Percentiles rank a stretch among this genome's conserved stretches.
These are phyloP conservation scores for Alternaria postmessia DNA, from an alignment of 2,329 filamentous ascomycete genomes.

Conservation along the genomic window DNA sequence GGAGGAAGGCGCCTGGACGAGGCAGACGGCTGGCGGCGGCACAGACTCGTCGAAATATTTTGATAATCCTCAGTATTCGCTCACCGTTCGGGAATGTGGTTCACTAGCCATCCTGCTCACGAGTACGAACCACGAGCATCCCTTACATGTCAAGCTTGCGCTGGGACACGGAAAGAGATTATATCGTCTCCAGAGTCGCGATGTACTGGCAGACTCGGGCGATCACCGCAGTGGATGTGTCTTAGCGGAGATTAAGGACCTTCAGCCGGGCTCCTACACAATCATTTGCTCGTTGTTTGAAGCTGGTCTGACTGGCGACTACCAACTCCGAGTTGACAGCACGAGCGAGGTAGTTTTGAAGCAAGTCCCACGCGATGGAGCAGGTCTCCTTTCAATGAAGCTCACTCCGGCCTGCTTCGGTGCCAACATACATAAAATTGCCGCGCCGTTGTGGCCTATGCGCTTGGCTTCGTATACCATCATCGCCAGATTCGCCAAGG, in stretches of 20 bases:
- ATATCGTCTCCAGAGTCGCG: slow-evolving; percentile 72
- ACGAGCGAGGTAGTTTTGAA: slow-evolving; percentile 64
- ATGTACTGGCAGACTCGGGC: slow-evolving; percentile 83
- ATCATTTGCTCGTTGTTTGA: slow-evolving; percentile 93
- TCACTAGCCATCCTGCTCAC: slow-evolving; percentile 78
- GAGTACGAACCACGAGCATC: slow-evolving; percentile 70
- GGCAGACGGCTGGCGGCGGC: slow-evolving; percentile 83
- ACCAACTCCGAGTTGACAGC: slow-evolving; percentile 77
- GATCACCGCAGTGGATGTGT: slow-evolving; percentile 86
- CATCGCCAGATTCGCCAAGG: slow-evolving; percentile 57
- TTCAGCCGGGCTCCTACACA: slow-evolving; percentile 81
- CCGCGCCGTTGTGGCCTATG: slow-evolving; percentile 59
- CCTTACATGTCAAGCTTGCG: slow-evolving; percentile 84
- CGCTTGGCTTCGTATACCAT: slow-evolving; percentile 70
- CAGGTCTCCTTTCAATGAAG: slow-evolving; percentile 73
- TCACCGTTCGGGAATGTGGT: slow-evolving; percentile 66
- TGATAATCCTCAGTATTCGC: slow-evolving; percentile 85
- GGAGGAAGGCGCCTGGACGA: slow-evolving; percentile 74
- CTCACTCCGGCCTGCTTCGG: slow-evolving; percentile 64
- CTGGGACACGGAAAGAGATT: slow-evolving; percentile 79
- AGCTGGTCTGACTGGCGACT: slow-evolving; percentile 75
- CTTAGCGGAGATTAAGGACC: slow-evolving; percentile 66
- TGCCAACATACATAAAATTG: slow-evolving; percentile 60
- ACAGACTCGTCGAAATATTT: slow-evolving; percentile 77
- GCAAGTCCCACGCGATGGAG: slow-evolving; percentile 74